phyloP scores from a whole-genome alignment of 805 yeast genomes.

The Candida orba region DNA sequence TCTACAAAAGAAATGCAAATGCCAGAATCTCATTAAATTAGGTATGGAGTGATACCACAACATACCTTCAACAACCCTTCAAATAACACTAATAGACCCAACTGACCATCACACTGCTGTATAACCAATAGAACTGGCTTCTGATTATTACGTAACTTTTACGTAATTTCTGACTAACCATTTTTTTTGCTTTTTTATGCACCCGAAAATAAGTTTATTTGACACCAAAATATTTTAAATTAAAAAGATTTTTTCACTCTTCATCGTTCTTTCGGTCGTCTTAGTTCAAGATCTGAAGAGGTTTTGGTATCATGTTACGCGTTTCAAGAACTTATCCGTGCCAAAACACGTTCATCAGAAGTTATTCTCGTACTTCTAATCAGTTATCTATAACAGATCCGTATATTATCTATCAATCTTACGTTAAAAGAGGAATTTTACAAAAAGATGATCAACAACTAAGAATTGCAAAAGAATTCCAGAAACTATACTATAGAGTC shows the following conservation, averaged over 20 bases:
- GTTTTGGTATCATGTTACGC: not conserved
- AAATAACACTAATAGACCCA: not conserved
- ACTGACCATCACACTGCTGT: too few relatives aligned
- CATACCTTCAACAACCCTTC: not conserved
- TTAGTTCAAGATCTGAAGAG: not conserved
- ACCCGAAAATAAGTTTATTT: not conserved
- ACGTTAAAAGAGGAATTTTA: slow-evolving; percentile 43
- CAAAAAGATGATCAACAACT: slow-evolving; percentile 51
- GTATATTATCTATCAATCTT: slow-evolving; percentile 44
- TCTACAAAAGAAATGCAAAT: slow-evolving; percentile 46
- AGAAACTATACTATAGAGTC: slow-evolving; percentile 49
- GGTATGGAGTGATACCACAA: too few relatives aligned
- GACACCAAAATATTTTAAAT: not conserved
- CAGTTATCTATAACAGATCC: slow-evolving; percentile 55
- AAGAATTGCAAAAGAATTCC: slow-evolving; percentile 58
- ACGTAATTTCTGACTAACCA: too few relatives aligned
- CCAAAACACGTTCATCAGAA: not conserved
- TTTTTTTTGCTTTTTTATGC: not conserved
- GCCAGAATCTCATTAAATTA: slow-evolving; percentile 47
- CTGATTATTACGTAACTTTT: too few relatives aligned
- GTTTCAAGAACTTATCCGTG: not conserved
- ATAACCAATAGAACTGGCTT: too few relatives aligned
- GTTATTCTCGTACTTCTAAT: slow-evolving; percentile 4
- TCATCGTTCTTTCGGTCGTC: not conserved
- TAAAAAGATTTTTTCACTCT: not conserved